Evolutionary conservation across 2,329 filamentous ascomycete genomes (phyloP).

Genomic region (Lachnellula willkommii): DNA sequence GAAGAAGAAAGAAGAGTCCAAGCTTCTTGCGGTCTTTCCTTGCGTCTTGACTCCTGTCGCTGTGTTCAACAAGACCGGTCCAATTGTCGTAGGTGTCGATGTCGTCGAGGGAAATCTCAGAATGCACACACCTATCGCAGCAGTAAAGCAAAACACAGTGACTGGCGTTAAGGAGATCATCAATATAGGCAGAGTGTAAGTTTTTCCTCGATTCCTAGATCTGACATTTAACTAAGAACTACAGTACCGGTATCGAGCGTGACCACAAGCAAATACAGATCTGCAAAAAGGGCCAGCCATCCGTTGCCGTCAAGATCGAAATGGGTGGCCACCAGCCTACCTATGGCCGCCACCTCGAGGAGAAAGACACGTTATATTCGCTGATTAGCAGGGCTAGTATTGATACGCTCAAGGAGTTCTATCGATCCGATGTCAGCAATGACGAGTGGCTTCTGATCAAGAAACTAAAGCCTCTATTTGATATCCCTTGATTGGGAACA

Average conservation of each 20-base stretch:
- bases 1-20: constrained; percentile 93
- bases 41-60: constrained; percentile 85
- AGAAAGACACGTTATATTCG: constrained; percentile 82
- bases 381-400: constrained; percentile 83
- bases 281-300: constrained; percentile 96
- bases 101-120: constrained; percentile 84
- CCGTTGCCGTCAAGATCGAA: constrained; percentile 96
- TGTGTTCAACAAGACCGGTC: constrained; percentile 96
- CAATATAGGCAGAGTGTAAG: constrained; percentile 72
- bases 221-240: constrained; percentile 19
- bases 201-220: constrained; percentile 3
- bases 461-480: constrained; percentile 92
- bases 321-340: constrained; percentile 84
- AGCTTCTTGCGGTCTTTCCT: constrained; percentile 93
- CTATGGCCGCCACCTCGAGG: constrained; percentile 93
- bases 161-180: constrained; percentile 82
- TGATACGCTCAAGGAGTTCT: constrained; percentile 94
- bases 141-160: constrained; percentile 72
- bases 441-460: constrained; percentile 95
- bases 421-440: constrained; percentile 77
- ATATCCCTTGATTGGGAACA: constrained; percentile 49
- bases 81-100: constrained; percentile 93
- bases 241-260: constrained; percentile 88
- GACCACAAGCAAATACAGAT: constrained; percentile 92
- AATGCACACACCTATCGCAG: constrained; percentile 84